Percentiles rank a stretch among this genome's conserved stretches.
These are phyloP conservation scores for Apiotrichum akiyoshidainum DNA, from an alignment of 1,284 basidiomycete genomes.

Conservation along the genomic window DNA sequence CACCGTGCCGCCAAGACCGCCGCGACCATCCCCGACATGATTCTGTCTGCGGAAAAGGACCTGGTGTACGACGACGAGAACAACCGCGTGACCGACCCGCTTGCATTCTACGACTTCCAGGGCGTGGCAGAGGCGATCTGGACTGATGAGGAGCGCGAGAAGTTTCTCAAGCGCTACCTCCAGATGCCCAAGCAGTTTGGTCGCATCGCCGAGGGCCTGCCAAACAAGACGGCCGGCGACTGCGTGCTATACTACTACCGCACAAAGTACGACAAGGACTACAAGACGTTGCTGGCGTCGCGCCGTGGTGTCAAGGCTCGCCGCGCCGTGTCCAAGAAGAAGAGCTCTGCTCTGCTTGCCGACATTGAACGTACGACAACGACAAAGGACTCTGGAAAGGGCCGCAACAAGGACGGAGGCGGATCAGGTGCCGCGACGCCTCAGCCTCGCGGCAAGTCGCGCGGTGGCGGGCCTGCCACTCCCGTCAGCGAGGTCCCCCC, in stretches of 20 bases:
- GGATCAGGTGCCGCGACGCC: constrained; percentile 14
- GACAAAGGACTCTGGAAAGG: constrained; percentile 21
- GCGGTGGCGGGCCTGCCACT: constrained; percentile 7
- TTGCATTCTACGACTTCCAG: constrained; percentile 69
- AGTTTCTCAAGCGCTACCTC: constrained; percentile 77
- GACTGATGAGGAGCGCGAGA: constrained; percentile 79
- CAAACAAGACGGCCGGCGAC: constrained; percentile 81
- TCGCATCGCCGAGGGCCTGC: constrained; percentile 70
- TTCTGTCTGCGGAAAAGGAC: constrained; percentile 64
- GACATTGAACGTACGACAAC: constrained; percentile 30
- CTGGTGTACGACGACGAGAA: constrained; percentile 76
- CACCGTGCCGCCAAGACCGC: constrained; percentile 80
- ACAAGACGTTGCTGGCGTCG: constrained; percentile 58
- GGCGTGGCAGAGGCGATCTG: constrained; percentile 70
- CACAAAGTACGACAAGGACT: constrained; percentile 89
- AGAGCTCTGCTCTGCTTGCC: constrained; percentile 40
- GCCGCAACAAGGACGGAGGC: constrained; percentile 5
- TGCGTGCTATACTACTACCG: constrained; percentile 94
- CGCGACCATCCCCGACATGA: constrained; percentile 90
- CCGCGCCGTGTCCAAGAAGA: constrained; percentile 54
- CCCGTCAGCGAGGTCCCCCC: constrained; percentile 8
- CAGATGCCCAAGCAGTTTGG: constrained; percentile 86
- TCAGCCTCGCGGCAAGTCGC: constrained; percentile 8
- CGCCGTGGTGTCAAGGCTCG: constrained; percentile 56
- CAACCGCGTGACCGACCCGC: constrained; percentile 72